A percentile compares a stretch with the other conserved stretches of the same genome.
Conservation (phyloP, 345 rosid genomes). For the Populus deltoides region DNA sequence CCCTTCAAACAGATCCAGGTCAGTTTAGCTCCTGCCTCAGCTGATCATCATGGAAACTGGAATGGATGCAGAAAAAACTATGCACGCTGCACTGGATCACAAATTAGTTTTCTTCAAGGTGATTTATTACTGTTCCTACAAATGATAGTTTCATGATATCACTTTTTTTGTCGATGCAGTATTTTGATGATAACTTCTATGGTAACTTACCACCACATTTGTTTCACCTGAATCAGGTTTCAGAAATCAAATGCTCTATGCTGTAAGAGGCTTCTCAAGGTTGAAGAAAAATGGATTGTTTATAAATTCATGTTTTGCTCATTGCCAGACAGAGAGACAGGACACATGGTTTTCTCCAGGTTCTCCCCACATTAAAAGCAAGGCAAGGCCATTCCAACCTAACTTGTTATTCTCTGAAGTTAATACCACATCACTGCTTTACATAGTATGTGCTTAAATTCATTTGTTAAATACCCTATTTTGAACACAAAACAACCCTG, state of each 20-base stretch:
- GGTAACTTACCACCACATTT: neutral
- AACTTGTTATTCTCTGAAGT: no score
- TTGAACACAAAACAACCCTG: no score
- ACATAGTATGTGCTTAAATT: no score
- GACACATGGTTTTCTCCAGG: conserved; percentile 88
- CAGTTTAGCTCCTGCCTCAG: conserved; percentile 84
- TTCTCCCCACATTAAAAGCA: conserved; percentile 68
- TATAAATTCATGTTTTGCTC: conserved; percentile 92
- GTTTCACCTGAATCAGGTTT: conserved; percentile 46
- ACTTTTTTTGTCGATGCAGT: neutral
- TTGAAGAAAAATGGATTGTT: conserved; percentile 70
- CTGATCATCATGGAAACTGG: conserved; percentile 91
- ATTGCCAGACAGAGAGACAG: conserved; percentile 92
- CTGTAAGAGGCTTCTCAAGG: conserved; percentile 56
- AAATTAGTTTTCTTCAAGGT: conserved; percentile 77
- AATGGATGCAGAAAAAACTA: conserved; percentile 71
- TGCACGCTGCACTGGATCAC: conserved; percentile 61
- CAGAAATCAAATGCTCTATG: conserved; percentile 75
- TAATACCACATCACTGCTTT: no score
- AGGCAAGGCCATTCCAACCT: conserved; percentile 42
- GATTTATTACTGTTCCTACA: conserved; percentile 4
- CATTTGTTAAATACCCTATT: no score
- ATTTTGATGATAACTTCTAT: neutral
- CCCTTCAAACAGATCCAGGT: conserved; percentile 57
- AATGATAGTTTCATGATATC: neutral